phyloP scores from a whole-genome alignment of 805 yeast species.

The Metschnikowia vanudenii region DNA sequence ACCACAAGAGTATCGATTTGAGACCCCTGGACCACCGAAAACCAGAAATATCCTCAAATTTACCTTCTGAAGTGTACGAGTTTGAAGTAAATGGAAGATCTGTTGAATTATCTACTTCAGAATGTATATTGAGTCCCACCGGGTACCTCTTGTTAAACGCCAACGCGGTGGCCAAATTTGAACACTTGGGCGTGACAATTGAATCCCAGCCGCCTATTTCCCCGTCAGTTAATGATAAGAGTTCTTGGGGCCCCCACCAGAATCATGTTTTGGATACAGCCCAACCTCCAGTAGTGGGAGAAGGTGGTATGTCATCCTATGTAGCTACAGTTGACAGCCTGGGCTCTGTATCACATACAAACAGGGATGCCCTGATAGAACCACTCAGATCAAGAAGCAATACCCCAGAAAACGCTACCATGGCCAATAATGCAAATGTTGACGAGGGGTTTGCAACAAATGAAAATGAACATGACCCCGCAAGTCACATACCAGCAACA shows the following conservation, averaged over 20 bases:
- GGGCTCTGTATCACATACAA: too few relatives aligned
- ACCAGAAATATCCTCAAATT: neutral
- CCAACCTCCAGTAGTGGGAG: too few relatives aligned
- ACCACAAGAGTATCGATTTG: neutral
- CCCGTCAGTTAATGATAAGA: too few relatives aligned
- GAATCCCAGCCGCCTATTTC: neutral
- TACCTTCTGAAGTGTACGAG: slow-evolving; percentile 10
- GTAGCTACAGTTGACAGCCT: too few relatives aligned
- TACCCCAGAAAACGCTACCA: neutral
- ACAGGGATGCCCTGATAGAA: too few relatives aligned
- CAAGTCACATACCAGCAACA: too few relatives aligned
- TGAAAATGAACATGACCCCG: too few relatives aligned
- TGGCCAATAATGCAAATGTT: too few relatives aligned
- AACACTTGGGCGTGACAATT: neutral
- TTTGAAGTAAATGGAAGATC: slow-evolving; percentile 7
- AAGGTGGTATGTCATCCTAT: too few relatives aligned
- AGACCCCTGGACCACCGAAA: neutral
- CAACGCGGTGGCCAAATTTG: slow-evolving; percentile 7
- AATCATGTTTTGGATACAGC: too few relatives aligned
- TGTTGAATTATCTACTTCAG: slow-evolving; percentile 13
- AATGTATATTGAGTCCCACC: slow-evolving; percentile 11
- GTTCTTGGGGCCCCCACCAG: too few relatives aligned
- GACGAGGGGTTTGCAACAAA: too few relatives aligned
- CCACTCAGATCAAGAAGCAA: neutral
- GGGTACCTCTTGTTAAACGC: slow-evolving; percentile 12